phyloP scores from a whole-genome alignment of 1,284 basidiomycete species.

The Boletus hoseneyae region DNA sequence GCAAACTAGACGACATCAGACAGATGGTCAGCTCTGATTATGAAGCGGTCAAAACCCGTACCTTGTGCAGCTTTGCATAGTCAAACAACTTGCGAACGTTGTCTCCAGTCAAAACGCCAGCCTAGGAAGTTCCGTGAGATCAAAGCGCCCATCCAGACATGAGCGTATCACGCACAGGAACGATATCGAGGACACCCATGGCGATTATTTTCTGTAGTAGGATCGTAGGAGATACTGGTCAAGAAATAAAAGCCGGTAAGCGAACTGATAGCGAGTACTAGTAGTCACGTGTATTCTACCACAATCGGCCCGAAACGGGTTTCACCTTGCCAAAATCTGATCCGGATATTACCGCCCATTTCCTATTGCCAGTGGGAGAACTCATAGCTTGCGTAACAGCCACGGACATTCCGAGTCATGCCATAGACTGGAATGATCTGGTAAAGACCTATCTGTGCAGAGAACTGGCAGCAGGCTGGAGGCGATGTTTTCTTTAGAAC shows the following conservation, averaged over 20 bases:
- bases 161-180: constrained; percentile 45
- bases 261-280: too few relatives aligned
- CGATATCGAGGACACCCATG: constrained; percentile 59
- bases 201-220: neutral
- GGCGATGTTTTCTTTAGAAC: too few relatives aligned
- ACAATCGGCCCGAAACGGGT: neutral
- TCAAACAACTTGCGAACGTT: constrained; percentile 72
- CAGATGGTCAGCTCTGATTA: neutral
- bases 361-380: constrained; percentile 31
- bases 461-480: too few relatives aligned
- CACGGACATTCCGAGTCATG: neutral
- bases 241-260: too few relatives aligned
- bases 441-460: too few relatives aligned
- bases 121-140: constrained; percentile 37
- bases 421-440: too few relatives aligned
- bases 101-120: constrained; percentile 72
- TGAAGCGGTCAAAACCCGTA: constrained; percentile 30
- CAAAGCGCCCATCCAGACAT: neutral
- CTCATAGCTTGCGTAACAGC: too few relatives aligned
- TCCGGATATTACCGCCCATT: constrained; percentile 33
- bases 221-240: constrained; percentile 15
- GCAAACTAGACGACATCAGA: constrained; percentile 49
- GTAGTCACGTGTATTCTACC: constrained; percentile 16
- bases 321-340: constrained; percentile 20
- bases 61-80: constrained; percentile 67